A percentile compares a stretch with the other conserved stretches of the same genome.
phyloP scores from a whole-genome alignment of 2,329 filamentous ascomycete genomes.

The Aspergillus fructus region DNA sequence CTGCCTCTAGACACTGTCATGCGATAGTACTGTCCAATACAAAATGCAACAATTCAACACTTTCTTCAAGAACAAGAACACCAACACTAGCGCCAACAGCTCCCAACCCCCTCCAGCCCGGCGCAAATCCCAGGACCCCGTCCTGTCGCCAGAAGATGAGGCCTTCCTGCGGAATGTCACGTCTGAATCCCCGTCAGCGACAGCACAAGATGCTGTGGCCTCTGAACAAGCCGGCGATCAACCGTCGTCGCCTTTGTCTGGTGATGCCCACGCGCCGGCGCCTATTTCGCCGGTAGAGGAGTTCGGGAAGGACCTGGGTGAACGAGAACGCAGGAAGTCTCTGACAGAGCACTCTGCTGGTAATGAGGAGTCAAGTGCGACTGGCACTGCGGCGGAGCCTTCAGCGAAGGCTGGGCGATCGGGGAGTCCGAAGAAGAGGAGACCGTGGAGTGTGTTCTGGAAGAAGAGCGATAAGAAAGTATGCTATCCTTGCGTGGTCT shows the following conservation, averaged over 20 bases:
- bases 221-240: slow-evolving; percentile 24
- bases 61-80: slow-evolving; percentile 39
- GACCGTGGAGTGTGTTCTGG: slow-evolving; percentile 41
- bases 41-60: slow-evolving; percentile 47
- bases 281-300: slow-evolving; percentile 50
- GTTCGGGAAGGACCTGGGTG: slow-evolving; percentile 32
- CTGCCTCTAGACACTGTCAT: not conserved
- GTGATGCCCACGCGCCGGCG: slow-evolving; percentile 48
- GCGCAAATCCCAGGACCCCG: slow-evolving; percentile 36
- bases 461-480: slow-evolving; percentile 40
- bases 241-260: slow-evolving; percentile 5
- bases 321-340: slow-evolving; percentile 35
- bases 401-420: slow-evolving; percentile 19
- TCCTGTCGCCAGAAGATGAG: slow-evolving; percentile 63
- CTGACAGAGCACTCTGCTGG: slow-evolving; percentile 6
- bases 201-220: slow-evolving; percentile 4
- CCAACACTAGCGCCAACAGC: not conserved
- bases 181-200: slow-evolving; percentile 38
- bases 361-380: not conserved
- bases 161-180: slow-evolving; percentile 55
- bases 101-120: slow-evolving; percentile 29
- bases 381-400: not conserved
- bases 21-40: slow-evolving; percentile 1
- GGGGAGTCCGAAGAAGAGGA: slow-evolving; percentile 30
- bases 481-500: not conserved